phyloP scores from a whole-genome alignment of 202 grass and related monocot species.

The Thinopyrum obtusiflorum region DNA sequence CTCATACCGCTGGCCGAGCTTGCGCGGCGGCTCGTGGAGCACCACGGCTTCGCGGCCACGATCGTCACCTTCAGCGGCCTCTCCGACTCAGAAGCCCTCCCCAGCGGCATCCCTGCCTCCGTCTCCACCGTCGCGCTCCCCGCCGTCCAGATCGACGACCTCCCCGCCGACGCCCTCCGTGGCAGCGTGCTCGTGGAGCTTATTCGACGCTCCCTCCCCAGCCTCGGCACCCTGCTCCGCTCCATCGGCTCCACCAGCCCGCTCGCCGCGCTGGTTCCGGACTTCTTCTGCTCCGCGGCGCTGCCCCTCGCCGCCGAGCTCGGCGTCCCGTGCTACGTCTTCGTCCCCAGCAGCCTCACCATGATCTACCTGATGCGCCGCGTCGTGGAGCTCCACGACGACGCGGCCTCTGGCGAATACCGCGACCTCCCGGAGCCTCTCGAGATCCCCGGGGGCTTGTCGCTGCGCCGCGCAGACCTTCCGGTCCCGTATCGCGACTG shows the following conservation, averaged over 20 bases:
- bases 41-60: not conserved
- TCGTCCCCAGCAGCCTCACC: slow-evolving; percentile 23
- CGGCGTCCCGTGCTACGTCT: slow-evolving; percentile 39
- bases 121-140: slow-evolving; percentile 26
- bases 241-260: not conserved
- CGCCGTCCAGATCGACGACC: slow-evolving; percentile 12
- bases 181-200: not conserved
- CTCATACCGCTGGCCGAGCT: not conserved
- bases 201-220: not conserved
- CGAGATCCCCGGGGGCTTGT: slow-evolving; percentile 27
- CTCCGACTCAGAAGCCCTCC: not conserved
- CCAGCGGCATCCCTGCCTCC: not conserved
- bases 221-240: slow-evolving; percentile 25
- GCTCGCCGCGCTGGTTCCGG: slow-evolving; percentile 43
- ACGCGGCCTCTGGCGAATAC: not conserved
- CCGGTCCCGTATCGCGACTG: not conserved
- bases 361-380: slow-evolving; percentile 18
- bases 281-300: slow-evolving; percentile 22
- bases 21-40: not conserved
- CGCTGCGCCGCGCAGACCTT: not conserved
- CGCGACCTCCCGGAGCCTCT: slow-evolving; percentile 31
- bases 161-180: not conserved
- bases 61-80: not conserved
- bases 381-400: slow-evolving; percentile 18
- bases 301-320: slow-evolving; percentile 50